These are phyloP conservation scores for Cucurbitaria berberidis DNA, from an alignment of 2,329 filamentous ascomycete species.

Conservation along the genomic window DNA sequence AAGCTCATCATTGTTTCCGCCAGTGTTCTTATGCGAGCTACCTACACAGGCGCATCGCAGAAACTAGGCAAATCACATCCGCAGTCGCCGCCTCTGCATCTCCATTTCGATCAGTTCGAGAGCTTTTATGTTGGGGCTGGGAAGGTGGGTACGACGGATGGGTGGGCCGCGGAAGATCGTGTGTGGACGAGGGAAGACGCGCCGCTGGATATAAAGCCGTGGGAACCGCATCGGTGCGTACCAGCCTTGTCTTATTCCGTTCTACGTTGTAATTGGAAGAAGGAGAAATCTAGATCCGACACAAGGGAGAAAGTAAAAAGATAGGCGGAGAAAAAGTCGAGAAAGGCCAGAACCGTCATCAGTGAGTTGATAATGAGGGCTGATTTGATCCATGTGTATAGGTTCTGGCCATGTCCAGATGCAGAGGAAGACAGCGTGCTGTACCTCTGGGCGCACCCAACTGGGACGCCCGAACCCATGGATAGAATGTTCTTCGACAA, in stretches of 20 bases:
- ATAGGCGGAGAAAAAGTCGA: too few relatives aligned
- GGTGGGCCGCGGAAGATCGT: constrained; percentile 9
- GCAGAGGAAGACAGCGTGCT: constrained; percentile 13
- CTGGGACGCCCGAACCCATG: constrained; percentile 15
- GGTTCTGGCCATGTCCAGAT: constrained; percentile 15
- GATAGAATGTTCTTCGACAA: constrained; percentile 25
- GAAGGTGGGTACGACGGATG: constrained; percentile 17
- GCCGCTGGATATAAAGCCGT: constrained; percentile 13
- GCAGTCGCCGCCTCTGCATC: constrained; percentile 21
- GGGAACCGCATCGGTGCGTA: constrained; percentile 12
- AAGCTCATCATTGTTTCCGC: too few relatives aligned
- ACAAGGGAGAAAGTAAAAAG: too few relatives aligned
- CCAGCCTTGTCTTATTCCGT: too few relatives aligned
- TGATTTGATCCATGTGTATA: neutral
- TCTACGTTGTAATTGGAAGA: too few relatives aligned
- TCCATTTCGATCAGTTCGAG: constrained; percentile 26
- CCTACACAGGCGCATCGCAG: constrained; percentile 9
- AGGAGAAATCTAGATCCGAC: too few relatives aligned
- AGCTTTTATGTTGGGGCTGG: constrained; percentile 15
- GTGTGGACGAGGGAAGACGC: constrained; percentile 5
- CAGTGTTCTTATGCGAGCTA: constrained; percentile 22
- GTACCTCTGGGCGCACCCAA: constrained; percentile 23
- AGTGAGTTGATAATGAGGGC: too few relatives aligned
- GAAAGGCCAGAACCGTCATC: too few relatives aligned
- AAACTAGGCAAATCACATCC: constrained; percentile 15